Evolutionary conservation across 176 grass and related monocot genomes (phyloP).

Genomic region (Miscanthus lutarioriparius): DNA sequence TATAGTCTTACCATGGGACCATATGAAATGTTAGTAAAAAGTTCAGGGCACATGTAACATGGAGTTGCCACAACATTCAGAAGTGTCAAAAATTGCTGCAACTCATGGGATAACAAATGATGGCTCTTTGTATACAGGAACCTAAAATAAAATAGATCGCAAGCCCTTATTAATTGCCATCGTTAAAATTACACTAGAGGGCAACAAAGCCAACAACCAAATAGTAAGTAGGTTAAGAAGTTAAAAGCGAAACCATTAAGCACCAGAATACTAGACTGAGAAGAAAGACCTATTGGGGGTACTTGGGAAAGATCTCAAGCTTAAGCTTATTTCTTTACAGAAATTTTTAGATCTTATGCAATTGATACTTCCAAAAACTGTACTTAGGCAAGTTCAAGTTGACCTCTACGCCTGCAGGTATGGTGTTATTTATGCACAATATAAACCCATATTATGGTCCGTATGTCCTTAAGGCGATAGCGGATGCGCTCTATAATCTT

Average conservation of each 20-base stretch:
- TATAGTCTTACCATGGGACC: no score
- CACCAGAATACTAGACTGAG: background rate
- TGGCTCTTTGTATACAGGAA: slow-evolving; percentile 82
- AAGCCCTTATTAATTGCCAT: slow-evolving; percentile 4
- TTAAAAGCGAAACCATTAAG: background rate
- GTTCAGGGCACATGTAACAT: no score
- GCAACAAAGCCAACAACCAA: background rate
- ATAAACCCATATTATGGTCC: no score
- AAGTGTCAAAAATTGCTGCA: background rate
- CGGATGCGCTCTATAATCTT: no score
- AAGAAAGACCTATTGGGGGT: background rate
- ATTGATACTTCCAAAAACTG: background rate
- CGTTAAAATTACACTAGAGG: background rate
- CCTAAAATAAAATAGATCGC: slow-evolving; percentile 35
- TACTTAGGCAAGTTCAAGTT: background rate
- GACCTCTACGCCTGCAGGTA: background rate
- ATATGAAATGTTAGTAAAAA: no score
- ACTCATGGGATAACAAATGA: slow-evolving; percentile 69
- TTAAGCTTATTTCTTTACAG: background rate
- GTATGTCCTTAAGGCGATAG: no score
- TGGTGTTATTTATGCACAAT: no score
- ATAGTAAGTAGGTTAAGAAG: background rate
- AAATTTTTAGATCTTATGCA: background rate
- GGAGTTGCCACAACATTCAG: no score
- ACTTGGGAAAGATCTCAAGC: slow-evolving; percentile 12